A percentile compares a stretch with the other conserved stretches of the same genome.
Evolutionary conservation across 192 early-diverging fungal species (phyloP).

Genomic region (Coemansia sp.): DNA sequence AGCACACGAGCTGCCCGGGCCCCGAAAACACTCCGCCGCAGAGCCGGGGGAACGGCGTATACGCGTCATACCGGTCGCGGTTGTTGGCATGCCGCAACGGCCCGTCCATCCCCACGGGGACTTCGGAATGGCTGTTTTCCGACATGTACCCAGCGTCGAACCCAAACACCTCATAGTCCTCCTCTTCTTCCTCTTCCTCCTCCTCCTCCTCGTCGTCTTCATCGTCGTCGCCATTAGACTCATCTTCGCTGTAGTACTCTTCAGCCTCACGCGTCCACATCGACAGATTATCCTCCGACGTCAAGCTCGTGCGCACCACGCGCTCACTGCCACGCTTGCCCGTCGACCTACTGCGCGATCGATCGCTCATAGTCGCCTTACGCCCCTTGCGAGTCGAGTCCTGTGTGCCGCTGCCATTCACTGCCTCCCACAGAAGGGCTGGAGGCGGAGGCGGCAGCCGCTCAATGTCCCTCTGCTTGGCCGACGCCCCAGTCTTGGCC

Average conservation of each 20-base stretch:
- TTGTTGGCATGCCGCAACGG: slow-evolving; percentile 28
- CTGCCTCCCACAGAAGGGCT: slow-evolving; percentile 13
- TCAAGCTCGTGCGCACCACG: slow-evolving; percentile 8
- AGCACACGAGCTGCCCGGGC: slow-evolving; percentile 48
- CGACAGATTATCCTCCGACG: slow-evolving; percentile 29
- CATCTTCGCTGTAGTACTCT: background rate
- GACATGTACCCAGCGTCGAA: slow-evolving; percentile 23
- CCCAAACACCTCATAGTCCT: slow-evolving; percentile 15
- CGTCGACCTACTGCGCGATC: background rate
- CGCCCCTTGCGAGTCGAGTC: background rate
- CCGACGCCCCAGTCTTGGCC: slow-evolving; percentile 3
- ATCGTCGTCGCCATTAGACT: background rate
- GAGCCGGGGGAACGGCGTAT: slow-evolving; percentile 53
- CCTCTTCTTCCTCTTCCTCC: slow-evolving; percentile 2
- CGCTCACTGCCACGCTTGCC: background rate
- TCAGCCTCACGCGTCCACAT: slow-evolving; percentile 4
- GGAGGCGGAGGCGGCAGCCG: slow-evolving; percentile 38
- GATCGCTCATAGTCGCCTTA: background rate
- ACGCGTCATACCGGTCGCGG: slow-evolving; percentile 44
- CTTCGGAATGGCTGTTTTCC: slow-evolving; percentile 25
- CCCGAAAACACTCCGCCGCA: slow-evolving; percentile 57
- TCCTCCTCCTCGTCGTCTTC: background rate
- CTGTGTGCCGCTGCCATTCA: background rate
- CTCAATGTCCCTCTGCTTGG: slow-evolving; percentile 20
- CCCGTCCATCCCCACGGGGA: slow-evolving; percentile 22